Evolutionary conservation across 2,329 filamentous ascomycete species (phyloP).

Genomic region (Ophiostoma sp.): DNA sequence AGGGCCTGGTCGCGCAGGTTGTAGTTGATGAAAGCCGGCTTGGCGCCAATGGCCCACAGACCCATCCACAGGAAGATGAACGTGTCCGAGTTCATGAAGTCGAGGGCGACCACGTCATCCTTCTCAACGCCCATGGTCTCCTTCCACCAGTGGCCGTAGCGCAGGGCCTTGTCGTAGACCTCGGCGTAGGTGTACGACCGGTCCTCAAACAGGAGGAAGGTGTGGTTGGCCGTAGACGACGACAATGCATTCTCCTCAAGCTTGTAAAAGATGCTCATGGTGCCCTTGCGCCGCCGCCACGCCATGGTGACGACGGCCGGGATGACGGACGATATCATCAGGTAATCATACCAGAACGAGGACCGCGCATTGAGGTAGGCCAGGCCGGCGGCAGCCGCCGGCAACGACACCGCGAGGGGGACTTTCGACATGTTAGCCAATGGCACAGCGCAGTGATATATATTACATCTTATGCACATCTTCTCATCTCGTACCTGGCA

Average conservation of each 20-base stretch:
- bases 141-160: slow-evolving; percentile 75
- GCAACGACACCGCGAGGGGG: slow-evolving; percentile 55
- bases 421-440: slow-evolving; percentile 40
- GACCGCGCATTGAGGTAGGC: slow-evolving; percentile 77
- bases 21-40: slow-evolving; percentile 86
- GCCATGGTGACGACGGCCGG: slow-evolving; percentile 46
- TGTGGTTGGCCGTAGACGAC: slow-evolving; percentile 51
- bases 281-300: slow-evolving; percentile 56
- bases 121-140: slow-evolving; percentile 62
- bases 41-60: slow-evolving; percentile 79
- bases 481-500: slow-evolving; percentile 18
- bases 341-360: slow-evolving; percentile 65
- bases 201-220: slow-evolving; percentile 69
- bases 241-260: slow-evolving; percentile 66
- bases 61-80: slow-evolving; percentile 76
- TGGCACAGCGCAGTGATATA: not conserved
- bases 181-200: slow-evolving; percentile 72
- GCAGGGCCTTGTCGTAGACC: slow-evolving; percentile 67
- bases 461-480: not conserved
- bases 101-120: slow-evolving; percentile 75
- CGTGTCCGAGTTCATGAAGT: slow-evolving; percentile 78
- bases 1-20: slow-evolving; percentile 72
- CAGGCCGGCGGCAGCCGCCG: slow-evolving; percentile 65
- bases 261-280: slow-evolving; percentile 71
- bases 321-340: slow-evolving; percentile 57